Base-by-base conservation (phyloP, 257 asterid genomes). In the Fraxinus quadrangulata region DNA sequence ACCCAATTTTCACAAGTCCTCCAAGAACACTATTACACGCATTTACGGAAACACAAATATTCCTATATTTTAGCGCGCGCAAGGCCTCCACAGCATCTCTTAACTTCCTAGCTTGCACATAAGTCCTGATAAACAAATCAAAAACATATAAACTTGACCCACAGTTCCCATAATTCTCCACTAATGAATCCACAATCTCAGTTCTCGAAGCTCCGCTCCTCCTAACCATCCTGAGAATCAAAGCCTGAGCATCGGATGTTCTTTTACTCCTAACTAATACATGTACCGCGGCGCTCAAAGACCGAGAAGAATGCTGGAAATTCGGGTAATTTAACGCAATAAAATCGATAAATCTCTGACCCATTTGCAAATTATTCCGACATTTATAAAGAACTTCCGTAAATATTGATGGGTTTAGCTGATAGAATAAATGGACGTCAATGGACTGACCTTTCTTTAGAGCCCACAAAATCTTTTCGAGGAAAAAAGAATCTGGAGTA, bases 101-200 rank as follows among this genome's bases (percentile, higher is more conserved):
- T 34, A 91, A 85, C 90, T 88, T 92, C 90, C 96, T 91, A 77
- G 95, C 96, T 82, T 92, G 97, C 70, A 92, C 96, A 71, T 82
- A 92, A 61, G 95, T 92, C 85, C 92, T 85, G 77, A 92, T 80
- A 30, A 92, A 73, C 83, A 92, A 85, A 78, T 90, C 95, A 34
- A 88, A 90, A 78, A 80, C 95, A 68, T 76, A 67, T 39, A 75
- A 78, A 83, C 75, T 84, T 54, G 93, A 86, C 80, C 89, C 89
- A 71, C 82, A 87, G 72, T 85, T 63, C 36, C 11, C 77, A 66
- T 78, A 87, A 85, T 85, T 83, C 39, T 65, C 83, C 40, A 89
- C 68, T 72, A 90, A 56, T 5, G 96, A 87, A 75, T 83, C 93
- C 59, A 91, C 84, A 70, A 89, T 83, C 79, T 89, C 93, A 71